A percentile compares a stretch with the other conserved stretches of the same genome.
phyloP scores from a whole-genome alignment of 495 filamentous ascomycete genomes.

The Penicillium lividum region DNA sequence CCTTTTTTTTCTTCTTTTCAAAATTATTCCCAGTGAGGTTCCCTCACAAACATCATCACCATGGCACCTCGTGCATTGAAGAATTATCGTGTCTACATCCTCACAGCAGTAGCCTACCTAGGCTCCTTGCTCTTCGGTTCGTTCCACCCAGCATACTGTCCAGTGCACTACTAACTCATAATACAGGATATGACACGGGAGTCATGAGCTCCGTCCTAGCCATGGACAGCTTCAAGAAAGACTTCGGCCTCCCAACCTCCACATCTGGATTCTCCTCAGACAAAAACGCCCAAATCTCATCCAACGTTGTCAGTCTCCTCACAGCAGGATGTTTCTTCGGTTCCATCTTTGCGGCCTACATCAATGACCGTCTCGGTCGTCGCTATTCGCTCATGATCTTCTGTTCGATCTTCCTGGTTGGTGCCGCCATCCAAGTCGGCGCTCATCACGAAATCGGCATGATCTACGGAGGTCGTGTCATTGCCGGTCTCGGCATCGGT shows the following conservation, averaged over 20 bases:
- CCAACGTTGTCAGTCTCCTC: slow-evolving; percentile 62
- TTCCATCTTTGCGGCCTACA: slow-evolving; percentile 57
- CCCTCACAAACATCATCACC: not conserved
- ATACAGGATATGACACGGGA: slow-evolving; percentile 55
- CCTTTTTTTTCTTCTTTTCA: not conserved
- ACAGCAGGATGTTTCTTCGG: slow-evolving; percentile 72
- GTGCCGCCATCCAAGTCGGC: slow-evolving; percentile 61
- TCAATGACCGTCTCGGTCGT: slow-evolving; percentile 60
- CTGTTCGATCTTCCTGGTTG: slow-evolving; percentile 59
- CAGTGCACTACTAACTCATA: not conserved
- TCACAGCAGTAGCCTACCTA: slow-evolving; percentile 55
- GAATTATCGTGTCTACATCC: slow-evolving; percentile 56
- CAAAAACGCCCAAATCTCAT: slow-evolving; percentile 47
- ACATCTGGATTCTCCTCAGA: slow-evolving; percentile 31
- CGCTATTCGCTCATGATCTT: slow-evolving; percentile 59
- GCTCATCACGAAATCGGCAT: slow-evolving; percentile 35
- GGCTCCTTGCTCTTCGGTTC: slow-evolving; percentile 55
- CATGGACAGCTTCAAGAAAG: slow-evolving; percentile 54
- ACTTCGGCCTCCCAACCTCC: slow-evolving; percentile 48
- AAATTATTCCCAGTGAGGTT: not conserved
- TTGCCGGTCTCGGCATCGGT: slow-evolving; percentile 46
- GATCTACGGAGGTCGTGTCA: slow-evolving; percentile 46
- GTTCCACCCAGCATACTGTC: not conserved
- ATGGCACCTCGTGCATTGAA: slow-evolving; percentile 40
- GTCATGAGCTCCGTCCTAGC: slow-evolving; percentile 60